Conservation (phyloP, 2,329 filamentous ascomycete genomes). For the Coleophoma cylindrospora region DNA sequence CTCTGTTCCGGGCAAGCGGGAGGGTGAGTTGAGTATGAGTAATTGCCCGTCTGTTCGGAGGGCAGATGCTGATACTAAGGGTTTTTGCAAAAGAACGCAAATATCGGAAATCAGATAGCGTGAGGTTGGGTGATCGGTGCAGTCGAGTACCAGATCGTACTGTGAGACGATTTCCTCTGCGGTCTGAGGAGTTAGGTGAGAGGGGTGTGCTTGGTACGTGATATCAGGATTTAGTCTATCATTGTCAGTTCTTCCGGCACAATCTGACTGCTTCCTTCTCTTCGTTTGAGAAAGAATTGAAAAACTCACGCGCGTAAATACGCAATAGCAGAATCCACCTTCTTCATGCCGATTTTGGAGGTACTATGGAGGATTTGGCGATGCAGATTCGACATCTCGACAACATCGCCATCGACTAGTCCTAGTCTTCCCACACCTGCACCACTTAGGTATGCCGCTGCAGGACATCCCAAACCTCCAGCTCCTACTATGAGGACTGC, state of each 20-base stretch:
- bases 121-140: constrained; percentile 87
- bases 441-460: constrained; percentile 86
- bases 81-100: constrained; percentile 73
- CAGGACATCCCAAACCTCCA: constrained; percentile 87
- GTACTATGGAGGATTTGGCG: constrained; percentile 81
- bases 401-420: constrained; percentile 79
- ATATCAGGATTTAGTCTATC: constrained; percentile 67
- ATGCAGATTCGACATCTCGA: constrained; percentile 89
- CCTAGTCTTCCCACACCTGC: constrained; percentile 82
- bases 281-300: neutral
- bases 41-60: constrained; percentile 86
- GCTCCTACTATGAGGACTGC: constrained; percentile 79
- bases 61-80: constrained; percentile 84
- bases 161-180: constrained; percentile 59
- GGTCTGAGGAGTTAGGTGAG: constrained; percentile 64
- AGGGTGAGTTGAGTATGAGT: constrained; percentile 79
- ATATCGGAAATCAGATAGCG: constrained; percentile 91
- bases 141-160: constrained; percentile 88
- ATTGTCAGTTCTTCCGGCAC: neutral
- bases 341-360: constrained; percentile 64
- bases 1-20: constrained; percentile 49
- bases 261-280: neutral
- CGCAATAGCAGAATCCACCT: constrained; percentile 71
- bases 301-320: constrained; percentile 48
- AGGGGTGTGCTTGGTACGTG: constrained; percentile 55